Evolutionary conservation across 495 filamentous ascomycete species (phyloP), one percentile per base, ranked within the genome.

Genomic region (Hyaloscypha variabilis): DNA sequence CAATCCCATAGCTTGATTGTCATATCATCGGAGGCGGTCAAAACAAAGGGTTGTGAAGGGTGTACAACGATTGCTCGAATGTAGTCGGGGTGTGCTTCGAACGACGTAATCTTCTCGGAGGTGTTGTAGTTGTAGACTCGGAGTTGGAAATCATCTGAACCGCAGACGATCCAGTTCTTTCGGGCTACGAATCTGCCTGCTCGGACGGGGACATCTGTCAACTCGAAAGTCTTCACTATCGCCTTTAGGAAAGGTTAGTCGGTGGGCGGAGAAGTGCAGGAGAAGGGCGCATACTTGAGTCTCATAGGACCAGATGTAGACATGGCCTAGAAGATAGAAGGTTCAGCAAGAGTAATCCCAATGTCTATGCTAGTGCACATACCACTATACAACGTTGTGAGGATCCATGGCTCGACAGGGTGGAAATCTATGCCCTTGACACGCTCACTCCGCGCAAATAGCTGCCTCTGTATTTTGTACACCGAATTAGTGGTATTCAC

Each of bases 1-100:
- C 95, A 99, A 78, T 99, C 93, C 96, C 96, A 99, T 61, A 97
- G 82, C 81, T 97, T 97, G 71, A 99, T 97, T 39, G 92, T 97
- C 95, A 98, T 98, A 73, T 99, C 95, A 91, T 99, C 96, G 64
- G 90, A 93, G 59, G 95, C 95, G 39, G 96, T 99, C 31, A 99
- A 83, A 53, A 98, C 92, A 70, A 97, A 98, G 11, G 95, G 94
- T 73, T 96, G 93, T 53, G 93, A 92, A 2, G 95, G 95, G 76
- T 99, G 95, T n/a, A 99, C 91, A 60, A 88, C 91, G 67, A 99
- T 98, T 26, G 96, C 93, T 62, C 95, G 91, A 76, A 99, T 99
- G 71, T 99, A 99, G 77, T 99, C 95, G 24, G 95, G 95, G 75
- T 99, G 96, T 36, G 95, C 95, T 82, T 99, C 96, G 75, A 98